Base-by-base conservation (phyloP, 352 stramenopile species). In the Saprolegnia diclina region DNA sequence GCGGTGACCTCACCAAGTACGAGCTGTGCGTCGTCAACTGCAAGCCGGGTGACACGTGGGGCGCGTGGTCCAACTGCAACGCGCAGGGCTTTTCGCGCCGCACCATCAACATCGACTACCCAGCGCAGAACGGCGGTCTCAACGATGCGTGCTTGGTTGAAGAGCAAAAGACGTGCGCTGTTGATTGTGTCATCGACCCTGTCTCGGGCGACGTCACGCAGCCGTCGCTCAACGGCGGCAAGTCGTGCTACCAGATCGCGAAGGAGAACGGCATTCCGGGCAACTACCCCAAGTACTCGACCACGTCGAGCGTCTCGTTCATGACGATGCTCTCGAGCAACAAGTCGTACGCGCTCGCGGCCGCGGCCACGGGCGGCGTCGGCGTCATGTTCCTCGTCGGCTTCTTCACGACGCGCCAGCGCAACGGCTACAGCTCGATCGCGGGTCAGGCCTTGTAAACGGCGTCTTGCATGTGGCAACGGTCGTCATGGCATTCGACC, bases 381-480 rank as follows among this genome's bases (percentile, higher is more conserved):
- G 57, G 57, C 40, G 13, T 66, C 57, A 53, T 66, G 37, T 55
- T 66, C 37, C 10, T 66, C 26, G 42, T 50, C 22, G 57, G 37
- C 24, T 44, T 66, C 21, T n/a, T 35, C 18, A 26, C 40, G 6
- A 66, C 38, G 40, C 57, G 57, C 57, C 57, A 66, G 18, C 40
- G 37, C 57, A 40, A 42, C 57, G 57, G 57, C 10, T 66, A 66
- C 57, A 29, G n/a, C 37, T 44, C 57, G 11, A 66, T 66, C 42
- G 38, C 57, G 10, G 18, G 57, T 24, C 9, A 4, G 1, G 42
- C 42, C 13, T 48, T 48, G 42, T 48, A 48, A 48, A 7, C 2
- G 18, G n/a, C n/a, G 42, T n/a, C 2, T 10, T 48, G 18, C 42
- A 48, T n/a, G 13, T 14, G 4, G 13, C 42, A 3, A n/a, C 3